These are phyloP conservation scores for Atkinsonella texensis DNA, from an alignment of 2,329 filamentous ascomycete species.

Conservation along the genomic window DNA sequence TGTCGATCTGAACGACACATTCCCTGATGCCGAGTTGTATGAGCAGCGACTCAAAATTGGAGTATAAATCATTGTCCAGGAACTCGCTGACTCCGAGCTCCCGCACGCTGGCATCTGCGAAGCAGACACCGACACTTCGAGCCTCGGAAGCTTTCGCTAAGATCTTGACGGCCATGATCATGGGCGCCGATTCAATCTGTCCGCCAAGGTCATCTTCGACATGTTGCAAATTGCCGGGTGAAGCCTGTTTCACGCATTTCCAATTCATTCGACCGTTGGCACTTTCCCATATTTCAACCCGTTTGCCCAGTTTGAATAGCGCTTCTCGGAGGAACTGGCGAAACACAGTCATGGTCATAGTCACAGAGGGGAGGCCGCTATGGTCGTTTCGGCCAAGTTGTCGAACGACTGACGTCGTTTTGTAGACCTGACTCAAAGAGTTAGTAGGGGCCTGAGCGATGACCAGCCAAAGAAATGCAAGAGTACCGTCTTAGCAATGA, in stretches of 20 bases:
- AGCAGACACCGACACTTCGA: conserved; percentile 84
- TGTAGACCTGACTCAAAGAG: conserved; percentile 61
- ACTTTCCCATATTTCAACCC: conserved; percentile 81
- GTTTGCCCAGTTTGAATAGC: conserved; percentile 80
- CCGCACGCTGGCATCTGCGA: conserved; percentile 90
- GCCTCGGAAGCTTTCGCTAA: conserved; percentile 78
- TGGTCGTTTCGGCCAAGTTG: conserved; percentile 76
- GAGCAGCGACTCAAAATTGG: conserved; percentile 90
- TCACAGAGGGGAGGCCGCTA: conserved; percentile 82
- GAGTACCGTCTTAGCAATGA: conserved; percentile 64
- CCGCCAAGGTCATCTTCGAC: conserved; percentile 89
- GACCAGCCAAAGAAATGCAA: neutral
- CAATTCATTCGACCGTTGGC: conserved; percentile 71
- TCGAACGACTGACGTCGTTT: conserved; percentile 89
- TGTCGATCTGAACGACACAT: conserved; percentile 74
- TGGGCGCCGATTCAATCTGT: conserved; percentile 78
- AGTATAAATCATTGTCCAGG: conserved; percentile 96
- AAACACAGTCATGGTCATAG: conserved; percentile 90
- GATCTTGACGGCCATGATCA: conserved; percentile 91
- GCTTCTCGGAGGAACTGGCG: conserved; percentile 91
- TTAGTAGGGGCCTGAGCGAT: neutral
- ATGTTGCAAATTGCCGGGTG: conserved; percentile 90
- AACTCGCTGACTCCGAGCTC: conserved; percentile 97
- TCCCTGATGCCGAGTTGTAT: conserved; percentile 96
- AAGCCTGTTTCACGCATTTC: conserved; percentile 85